A percentile compares a stretch with the other conserved stretches of the same genome.
phyloP scores from a whole-genome alignment of 331 rosid species.

The Saraca asoca region DNA sequence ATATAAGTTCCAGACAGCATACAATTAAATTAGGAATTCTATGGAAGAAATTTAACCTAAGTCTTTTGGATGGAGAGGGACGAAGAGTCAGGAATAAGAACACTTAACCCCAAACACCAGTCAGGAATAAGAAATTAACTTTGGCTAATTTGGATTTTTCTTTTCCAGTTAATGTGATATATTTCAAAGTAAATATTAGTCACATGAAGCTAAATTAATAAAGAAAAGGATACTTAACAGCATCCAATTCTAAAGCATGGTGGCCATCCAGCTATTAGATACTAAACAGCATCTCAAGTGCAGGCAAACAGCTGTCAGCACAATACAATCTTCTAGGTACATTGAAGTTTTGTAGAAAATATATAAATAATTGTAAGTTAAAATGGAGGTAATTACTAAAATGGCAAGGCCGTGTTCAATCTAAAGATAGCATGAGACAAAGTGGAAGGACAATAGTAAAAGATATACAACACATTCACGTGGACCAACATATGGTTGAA shows the following conservation, averaged over 20 bases:
- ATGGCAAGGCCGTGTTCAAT: background rate
- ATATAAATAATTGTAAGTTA: too few relatives aligned
- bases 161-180: background rate
- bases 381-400: background rate
- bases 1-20: too few relatives aligned
- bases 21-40: too few relatives aligned
- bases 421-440: background rate
- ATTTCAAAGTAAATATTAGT: background rate
- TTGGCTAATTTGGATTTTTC: too few relatives aligned
- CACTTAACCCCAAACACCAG: too few relatives aligned
- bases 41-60: background rate
- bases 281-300: background rate
- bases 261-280: background rate
- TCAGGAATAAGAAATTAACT: too few relatives aligned
- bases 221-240: background rate
- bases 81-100: background rate
- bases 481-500: background rate
- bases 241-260: background rate
- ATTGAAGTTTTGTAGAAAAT: background rate
- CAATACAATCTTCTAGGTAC: background rate
- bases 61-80: background rate
- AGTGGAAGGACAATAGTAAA: background rate
- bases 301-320: background rate
- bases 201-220: conserved; percentile 2
- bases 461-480: background rate